A percentile compares a stretch with the other conserved stretches of the same genome.
Conservation (phyloP, 768 basidiomycete species). For the Russula ochroleuca region DNA sequence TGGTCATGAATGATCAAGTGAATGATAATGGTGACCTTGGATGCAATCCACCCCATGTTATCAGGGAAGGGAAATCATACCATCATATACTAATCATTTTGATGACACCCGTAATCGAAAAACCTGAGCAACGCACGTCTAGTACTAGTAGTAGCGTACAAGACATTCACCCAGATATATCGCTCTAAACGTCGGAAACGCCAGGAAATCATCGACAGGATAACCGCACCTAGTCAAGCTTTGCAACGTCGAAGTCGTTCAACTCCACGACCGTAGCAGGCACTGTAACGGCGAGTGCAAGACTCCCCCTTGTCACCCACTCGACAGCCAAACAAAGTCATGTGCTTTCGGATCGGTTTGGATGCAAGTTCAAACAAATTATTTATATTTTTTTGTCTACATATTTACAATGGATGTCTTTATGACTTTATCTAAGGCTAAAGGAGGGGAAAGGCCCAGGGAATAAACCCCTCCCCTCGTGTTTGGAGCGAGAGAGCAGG, state of each 20-base stretch:
- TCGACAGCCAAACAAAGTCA: no score
- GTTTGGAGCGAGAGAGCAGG: no score
- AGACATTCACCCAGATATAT: slow-evolving; percentile 3
- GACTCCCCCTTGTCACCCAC: no score
- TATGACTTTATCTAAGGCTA: no score
- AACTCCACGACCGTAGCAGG: slow-evolving; percentile 25
- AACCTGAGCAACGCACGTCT: background rate
- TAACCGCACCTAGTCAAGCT: slow-evolving; percentile 29
- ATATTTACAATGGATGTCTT: no score
- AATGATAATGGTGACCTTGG: background rate
- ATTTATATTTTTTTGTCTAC: no score
- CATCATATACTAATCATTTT: no score
- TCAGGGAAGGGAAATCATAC: background rate
- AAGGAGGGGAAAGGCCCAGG: no score
- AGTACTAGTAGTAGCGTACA: background rate
- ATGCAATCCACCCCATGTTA: background rate
- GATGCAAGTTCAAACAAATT: no score
- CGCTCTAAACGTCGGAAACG: slow-evolving; percentile 6
- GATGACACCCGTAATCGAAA: background rate
- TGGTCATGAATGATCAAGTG: background rate
- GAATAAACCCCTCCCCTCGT: no score
- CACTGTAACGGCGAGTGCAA: slow-evolving; percentile 18
- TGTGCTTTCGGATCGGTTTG: no score
- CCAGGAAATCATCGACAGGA: slow-evolving; percentile 33
- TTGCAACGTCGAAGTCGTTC: slow-evolving; percentile 22